Conservation (phyloP, 73 alveolate species). For the Paramecium sonneborni region DNA sequence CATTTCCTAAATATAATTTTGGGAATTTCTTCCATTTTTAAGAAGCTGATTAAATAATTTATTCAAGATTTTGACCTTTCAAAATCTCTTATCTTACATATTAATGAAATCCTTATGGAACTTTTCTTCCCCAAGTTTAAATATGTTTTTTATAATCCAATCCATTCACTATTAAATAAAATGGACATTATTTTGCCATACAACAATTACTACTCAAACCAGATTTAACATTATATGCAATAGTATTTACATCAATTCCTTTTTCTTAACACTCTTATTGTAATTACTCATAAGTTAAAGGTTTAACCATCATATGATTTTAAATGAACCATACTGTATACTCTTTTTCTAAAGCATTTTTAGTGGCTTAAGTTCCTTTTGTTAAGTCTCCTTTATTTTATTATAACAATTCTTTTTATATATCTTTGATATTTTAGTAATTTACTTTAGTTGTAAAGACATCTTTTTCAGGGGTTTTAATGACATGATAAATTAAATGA, state of each 20-base stretch:
- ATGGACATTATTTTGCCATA: constrained; percentile 4
- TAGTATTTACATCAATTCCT: neutral
- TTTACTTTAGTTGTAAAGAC: neutral
- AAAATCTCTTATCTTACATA: neutral
- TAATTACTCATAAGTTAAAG: constrained; percentile 24
- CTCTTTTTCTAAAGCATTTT: neutral
- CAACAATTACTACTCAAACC: constrained; percentile 48
- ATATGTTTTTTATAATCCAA: constrained; percentile 40
- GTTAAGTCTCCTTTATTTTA: neutral
- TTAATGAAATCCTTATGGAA: constrained; percentile 36
- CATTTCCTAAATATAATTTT: neutral
- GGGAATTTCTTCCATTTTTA: constrained; percentile 10
- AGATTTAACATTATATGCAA: neutral
- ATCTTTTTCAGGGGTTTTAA: neutral
- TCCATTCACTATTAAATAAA: neutral
- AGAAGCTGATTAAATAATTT: neutral
- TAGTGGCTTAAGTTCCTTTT: neutral
- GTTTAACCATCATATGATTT: constrained; percentile 39
- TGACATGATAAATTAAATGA: neutral
- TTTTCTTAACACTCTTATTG: neutral
- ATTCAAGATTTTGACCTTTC: neutral
- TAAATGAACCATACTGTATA: neutral
- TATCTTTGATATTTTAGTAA: neutral
- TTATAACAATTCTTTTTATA: neutral
- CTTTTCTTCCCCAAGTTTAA: constrained; percentile 34